Conservation (phyloP, 2,329 filamentous ascomycete species). For the Nothophaeocryptopus gaeumannii region DNA sequence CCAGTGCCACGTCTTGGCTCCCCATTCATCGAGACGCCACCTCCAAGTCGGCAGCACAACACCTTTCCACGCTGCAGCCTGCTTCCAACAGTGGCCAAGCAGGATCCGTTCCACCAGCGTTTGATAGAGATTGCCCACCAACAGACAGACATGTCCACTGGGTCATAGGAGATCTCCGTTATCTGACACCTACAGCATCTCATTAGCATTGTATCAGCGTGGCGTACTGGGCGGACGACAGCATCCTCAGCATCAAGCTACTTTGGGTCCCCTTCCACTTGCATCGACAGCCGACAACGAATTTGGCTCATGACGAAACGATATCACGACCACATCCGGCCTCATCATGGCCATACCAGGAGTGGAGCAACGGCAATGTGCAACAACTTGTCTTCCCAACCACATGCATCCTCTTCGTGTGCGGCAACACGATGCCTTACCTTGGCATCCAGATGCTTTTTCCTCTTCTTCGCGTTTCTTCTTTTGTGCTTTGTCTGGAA, state of each 20-base stretch:
- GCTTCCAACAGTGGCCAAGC: constrained; percentile 27
- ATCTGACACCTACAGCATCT: constrained; percentile 8
- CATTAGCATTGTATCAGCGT: constrained; percentile 17
- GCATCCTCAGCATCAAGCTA: constrained; percentile 19
- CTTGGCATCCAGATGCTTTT: constrained; percentile 1
- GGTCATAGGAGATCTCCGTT: too few species aligned
- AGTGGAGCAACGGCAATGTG: constrained; percentile 18
- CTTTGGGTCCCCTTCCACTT: constrained; percentile 13
- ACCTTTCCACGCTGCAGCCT: constrained; percentile 47
- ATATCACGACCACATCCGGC: constrained; percentile 24
- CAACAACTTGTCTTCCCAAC: constrained; percentile 21
- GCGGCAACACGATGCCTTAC: constrained; percentile 1
- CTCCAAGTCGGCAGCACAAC: constrained; percentile 37
- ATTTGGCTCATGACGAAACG: constrained; percentile 23
- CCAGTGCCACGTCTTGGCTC: constrained; percentile 47
- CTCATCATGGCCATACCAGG: constrained; percentile 7
- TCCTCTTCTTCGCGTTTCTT: constrained; percentile 8
- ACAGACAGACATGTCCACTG: constrained; percentile 13
- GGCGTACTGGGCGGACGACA: constrained; percentile 13
- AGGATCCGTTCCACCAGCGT: constrained; percentile 33
- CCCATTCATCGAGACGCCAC: constrained; percentile 44
- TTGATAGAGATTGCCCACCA: constrained; percentile 31
- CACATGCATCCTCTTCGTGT: constrained; percentile 1
- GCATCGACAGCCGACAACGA: constrained; percentile 20
- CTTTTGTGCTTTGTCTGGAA: constrained; percentile 15